Evolutionary conservation across 805 yeast species (phyloP).

Genomic region (Phaffomyces antillensis): DNA sequence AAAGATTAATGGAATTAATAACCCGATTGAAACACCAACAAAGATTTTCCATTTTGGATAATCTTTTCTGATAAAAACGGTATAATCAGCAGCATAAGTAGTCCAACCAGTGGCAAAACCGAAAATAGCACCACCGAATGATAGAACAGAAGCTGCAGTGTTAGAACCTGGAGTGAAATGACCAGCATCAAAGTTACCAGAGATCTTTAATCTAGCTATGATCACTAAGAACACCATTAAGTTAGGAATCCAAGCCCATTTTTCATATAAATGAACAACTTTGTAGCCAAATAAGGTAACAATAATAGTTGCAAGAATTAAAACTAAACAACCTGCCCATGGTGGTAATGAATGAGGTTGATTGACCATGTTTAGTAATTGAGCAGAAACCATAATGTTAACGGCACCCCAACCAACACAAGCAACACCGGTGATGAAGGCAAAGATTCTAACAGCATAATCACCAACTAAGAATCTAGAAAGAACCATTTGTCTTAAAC

Average conservation of each 20-base stretch:
- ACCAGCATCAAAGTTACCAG: constrained; percentile 57
- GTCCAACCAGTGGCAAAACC: constrained; percentile 96
- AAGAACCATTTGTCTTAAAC: constrained; percentile 82
- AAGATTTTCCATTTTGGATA: constrained; percentile 56
- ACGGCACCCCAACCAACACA: constrained; percentile 96
- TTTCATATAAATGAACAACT: constrained; percentile 75
- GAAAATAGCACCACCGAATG: constrained; percentile 76
- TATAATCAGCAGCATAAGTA: constrained; percentile 86
- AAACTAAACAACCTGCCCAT: constrained; percentile 83
- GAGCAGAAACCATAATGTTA: constrained; percentile 85
- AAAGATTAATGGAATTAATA: constrained; percentile 62
- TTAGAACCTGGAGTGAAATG: constrained; percentile 44
- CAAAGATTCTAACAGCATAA: constrained; percentile 65
- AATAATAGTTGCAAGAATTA: constrained; percentile 58
- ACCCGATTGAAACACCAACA: constrained; percentile 55
- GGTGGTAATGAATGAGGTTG: constrained; percentile 57
- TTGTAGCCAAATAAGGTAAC: constrained; percentile 82
- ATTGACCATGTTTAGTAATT: constrained; percentile 71
- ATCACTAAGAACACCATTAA: constrained; percentile 65
- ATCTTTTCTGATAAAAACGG: constrained; percentile 73
- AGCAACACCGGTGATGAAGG: constrained; percentile 70
- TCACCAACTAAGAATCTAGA: constrained; percentile 77
- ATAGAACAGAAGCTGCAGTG: constrained; percentile 69
- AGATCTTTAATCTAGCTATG: constrained; percentile 66
- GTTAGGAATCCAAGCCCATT: constrained; percentile 86